phyloP scores from a whole-genome alignment of 2,329 filamentous ascomycete genomes.

The Fusarium nodosum region DNA sequence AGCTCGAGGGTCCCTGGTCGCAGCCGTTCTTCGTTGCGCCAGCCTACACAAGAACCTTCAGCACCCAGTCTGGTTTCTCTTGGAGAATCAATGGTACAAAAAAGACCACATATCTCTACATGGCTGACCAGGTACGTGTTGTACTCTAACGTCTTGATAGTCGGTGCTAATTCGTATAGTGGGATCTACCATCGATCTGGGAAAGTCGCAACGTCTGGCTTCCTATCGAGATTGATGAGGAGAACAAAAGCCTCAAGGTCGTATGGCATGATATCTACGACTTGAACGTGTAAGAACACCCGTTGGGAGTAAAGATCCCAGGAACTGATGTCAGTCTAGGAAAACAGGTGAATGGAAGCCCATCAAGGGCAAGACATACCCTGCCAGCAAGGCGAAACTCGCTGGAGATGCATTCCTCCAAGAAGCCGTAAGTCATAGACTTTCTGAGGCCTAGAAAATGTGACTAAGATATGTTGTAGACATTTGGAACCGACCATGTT shows the following conservation, averaged over 20 bases:
- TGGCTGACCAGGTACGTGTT: slow-evolving; percentile 57
- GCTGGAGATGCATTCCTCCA: slow-evolving; percentile 63
- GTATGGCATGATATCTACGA: slow-evolving; percentile 69
- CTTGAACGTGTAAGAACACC: slow-evolving; percentile 57
- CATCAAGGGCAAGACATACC: slow-evolving; percentile 63
- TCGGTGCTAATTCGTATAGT: slow-evolving; percentile 43
- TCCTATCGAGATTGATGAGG: slow-evolving; percentile 65
- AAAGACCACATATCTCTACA: slow-evolving; percentile 64
- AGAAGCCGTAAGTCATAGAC: slow-evolving; percentile 57
- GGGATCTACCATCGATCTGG: slow-evolving; percentile 67
- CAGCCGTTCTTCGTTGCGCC: slow-evolving; percentile 65
- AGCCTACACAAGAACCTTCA: slow-evolving; percentile 64
- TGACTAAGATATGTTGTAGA: slow-evolving; percentile 40
- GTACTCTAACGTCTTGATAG: rapidly evolving
- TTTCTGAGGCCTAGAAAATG: rapidly evolving
- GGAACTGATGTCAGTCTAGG: slow-evolving; percentile 13
- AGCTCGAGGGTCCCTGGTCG: slow-evolving; percentile 64
- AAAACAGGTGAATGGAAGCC: slow-evolving; percentile 63
- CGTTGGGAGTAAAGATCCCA: rapidly evolving
- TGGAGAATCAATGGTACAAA: slow-evolving; percentile 61
- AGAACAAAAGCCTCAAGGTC: slow-evolving; percentile 61
- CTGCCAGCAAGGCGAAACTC: slow-evolving; percentile 58
- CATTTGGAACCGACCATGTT: slow-evolving; percentile 60
- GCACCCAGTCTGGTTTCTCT: slow-evolving; percentile 65
- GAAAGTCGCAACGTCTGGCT: slow-evolving; percentile 70